Evolutionary conservation across 345 rosid genomes (phyloP).

Genomic region (Lenwebbia sp.): DNA sequence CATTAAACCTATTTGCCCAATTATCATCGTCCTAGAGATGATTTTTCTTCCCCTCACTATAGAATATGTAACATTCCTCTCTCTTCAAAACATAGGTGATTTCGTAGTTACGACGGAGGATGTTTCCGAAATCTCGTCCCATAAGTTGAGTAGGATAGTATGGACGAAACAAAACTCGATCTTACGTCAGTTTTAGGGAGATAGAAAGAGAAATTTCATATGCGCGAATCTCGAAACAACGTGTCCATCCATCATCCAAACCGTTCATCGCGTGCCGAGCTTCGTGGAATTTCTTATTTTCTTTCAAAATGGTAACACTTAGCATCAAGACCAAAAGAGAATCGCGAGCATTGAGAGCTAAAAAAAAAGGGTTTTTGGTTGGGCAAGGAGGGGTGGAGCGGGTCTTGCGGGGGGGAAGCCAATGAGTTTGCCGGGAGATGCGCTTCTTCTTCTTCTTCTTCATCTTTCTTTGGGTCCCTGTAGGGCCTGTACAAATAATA

Average conservation of each 20-base stretch:
- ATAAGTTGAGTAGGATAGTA: background rate
- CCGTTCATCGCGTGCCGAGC: too few species aligned
- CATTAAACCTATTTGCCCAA: background rate
- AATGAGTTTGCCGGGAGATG: background rate
- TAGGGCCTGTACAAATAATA: background rate
- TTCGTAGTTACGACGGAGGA: background rate
- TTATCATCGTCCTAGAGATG: background rate
- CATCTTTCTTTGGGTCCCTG: background rate
- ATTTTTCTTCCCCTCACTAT: background rate
- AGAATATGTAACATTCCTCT: background rate
- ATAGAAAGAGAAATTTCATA: background rate
- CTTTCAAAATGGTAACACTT: too few species aligned
- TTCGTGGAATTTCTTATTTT: too few species aligned
- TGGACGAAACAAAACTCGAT: background rate
- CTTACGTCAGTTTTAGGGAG: background rate
- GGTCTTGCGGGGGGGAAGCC: background rate
- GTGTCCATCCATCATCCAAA: background rate
- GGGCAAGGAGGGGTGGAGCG: background rate
- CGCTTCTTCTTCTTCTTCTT: background rate
- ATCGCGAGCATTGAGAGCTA: background rate
- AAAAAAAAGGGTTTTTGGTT: background rate
- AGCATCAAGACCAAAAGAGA: too few species aligned
- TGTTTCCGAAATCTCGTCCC: background rate
- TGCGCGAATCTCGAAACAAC: background rate
- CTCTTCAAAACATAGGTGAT: background rate